Evolutionary conservation across 345 rosid genomes (phyloP).

Genomic region (Gossypium turneri): DNA sequence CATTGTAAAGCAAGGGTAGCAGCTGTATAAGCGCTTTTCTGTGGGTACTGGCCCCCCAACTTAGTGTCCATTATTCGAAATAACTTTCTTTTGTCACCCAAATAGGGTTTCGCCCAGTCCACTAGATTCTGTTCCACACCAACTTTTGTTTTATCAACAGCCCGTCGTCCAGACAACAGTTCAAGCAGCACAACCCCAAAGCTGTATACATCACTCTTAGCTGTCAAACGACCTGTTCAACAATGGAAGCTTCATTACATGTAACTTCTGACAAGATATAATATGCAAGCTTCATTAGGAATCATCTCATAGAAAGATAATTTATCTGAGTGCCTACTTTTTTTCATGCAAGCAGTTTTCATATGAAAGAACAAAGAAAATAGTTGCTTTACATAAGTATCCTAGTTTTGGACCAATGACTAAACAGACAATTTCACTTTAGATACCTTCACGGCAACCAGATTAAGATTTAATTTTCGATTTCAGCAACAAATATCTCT

Average conservation of each 20-base stretch:
- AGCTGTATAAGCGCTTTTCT: slow-evolving; percentile 74
- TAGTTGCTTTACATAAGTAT: neutral
- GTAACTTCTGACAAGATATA: neutral
- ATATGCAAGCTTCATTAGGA: slow-evolving; percentile 1
- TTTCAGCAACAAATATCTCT: neutral
- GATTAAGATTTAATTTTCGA: neutral
- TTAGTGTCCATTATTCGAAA: slow-evolving; percentile 94
- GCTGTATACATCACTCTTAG: slow-evolving; percentile 94
- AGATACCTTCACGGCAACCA: slow-evolving; percentile 5
- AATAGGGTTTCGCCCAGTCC: slow-evolving; percentile 93
- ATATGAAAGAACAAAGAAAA: neutral
- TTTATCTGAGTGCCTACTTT: neutral
- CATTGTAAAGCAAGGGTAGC: slow-evolving; percentile 78
- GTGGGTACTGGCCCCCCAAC: slow-evolving; percentile 92
- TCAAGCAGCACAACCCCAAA: slow-evolving; percentile 94
- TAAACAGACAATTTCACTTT: neutral
- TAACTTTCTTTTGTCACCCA: slow-evolving; percentile 77
- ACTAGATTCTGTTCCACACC: slow-evolving; percentile 85
- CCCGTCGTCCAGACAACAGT: slow-evolving; percentile 80
- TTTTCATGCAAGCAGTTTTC: neutral
- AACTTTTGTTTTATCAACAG: slow-evolving; percentile 77
- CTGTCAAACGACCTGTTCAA: slow-evolving; percentile 76
- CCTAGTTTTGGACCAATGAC: neutral
- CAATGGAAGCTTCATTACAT: slow-evolving; percentile 20
- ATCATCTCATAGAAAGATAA: neutral